These are phyloP conservation scores for Vigna radiata DNA, from an alignment of 306 rosid species.

Conservation along the genomic window DNA sequence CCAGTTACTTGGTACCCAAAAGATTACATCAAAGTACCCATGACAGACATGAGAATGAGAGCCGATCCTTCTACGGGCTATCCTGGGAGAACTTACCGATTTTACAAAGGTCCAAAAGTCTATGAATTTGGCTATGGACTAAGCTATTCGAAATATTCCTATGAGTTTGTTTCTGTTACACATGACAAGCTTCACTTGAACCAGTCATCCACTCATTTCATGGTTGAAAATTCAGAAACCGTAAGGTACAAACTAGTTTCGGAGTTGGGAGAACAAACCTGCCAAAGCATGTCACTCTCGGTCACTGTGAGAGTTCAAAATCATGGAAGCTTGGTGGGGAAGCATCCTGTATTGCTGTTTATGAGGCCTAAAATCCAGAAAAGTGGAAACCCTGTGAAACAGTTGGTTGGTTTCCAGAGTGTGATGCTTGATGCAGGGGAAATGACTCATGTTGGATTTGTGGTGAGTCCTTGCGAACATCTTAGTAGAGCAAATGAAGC, in stretches of 20 bases:
- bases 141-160: conserved; percentile 77
- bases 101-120: conserved; percentile 76
- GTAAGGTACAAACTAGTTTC: conserved; percentile 63
- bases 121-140: conserved; percentile 88
- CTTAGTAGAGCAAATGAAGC: conserved; percentile 73
- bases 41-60: conserved; percentile 99
- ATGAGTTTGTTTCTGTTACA: conserved; percentile 60
- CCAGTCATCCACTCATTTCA: conserved; percentile 52
- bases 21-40: conserved; percentile 70
- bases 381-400: conserved; percentile 65
- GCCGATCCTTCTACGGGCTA: conserved; percentile 67
- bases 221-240: conserved; percentile 55
- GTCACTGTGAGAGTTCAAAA: conserved; percentile 66
- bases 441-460: conserved; percentile 59
- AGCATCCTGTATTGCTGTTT: conserved; percentile 78
- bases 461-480: conserved; percentile 81
- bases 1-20: conserved; percentile 91
- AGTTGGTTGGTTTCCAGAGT: conserved; percentile 73
- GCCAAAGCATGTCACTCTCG: conserved; percentile 57
- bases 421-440: conserved; percentile 70
- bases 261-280: conserved; percentile 58
- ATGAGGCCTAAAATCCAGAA: conserved; percentile 43
- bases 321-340: conserved; percentile 77
- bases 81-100: conserved; percentile 86
- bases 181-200: conserved; percentile 63